A percentile compares a stretch with the other conserved stretches of the same genome.
These are phyloP conservation scores for Aspergillus viridinutans DNA, from an alignment of 2,329 filamentous ascomycete genomes.

Conservation along the genomic window DNA sequence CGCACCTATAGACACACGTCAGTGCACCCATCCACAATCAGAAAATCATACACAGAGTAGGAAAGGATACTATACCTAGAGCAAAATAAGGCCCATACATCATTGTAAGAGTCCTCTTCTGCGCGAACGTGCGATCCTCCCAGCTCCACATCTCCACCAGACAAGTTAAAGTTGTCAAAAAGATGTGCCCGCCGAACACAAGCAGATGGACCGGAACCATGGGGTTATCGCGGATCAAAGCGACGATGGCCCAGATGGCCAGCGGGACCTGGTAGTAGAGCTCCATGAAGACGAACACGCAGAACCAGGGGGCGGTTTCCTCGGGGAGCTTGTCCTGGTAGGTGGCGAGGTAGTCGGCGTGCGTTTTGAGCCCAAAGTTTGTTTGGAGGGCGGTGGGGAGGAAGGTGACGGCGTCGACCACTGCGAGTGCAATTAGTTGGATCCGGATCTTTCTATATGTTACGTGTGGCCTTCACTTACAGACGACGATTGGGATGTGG, in stretches of 20 bases:
- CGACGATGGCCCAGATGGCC: constrained; percentile 57
- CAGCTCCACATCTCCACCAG: constrained; percentile 59
- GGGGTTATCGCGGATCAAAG: constrained; percentile 51
- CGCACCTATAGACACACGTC: constrained; percentile 23
- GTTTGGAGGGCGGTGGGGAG: constrained; percentile 53
- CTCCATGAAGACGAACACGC: constrained; percentile 55
- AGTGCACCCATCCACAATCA: not conserved
- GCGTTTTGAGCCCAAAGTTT: constrained; percentile 46
- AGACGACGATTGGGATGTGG: constrained; percentile 59
- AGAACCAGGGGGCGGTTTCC: constrained; percentile 58
- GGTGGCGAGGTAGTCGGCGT: constrained; percentile 55
- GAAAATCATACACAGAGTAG: not conserved
- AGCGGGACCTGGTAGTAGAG: constrained; percentile 58
- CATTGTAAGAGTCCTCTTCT: constrained; percentile 49
- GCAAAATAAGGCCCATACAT: constrained; percentile 57
- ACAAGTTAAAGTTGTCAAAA: constrained; percentile 60
- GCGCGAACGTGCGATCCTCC: constrained; percentile 40
- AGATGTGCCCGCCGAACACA: constrained; percentile 56
- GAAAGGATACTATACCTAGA: constrained; percentile 43
- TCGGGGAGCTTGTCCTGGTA: constrained; percentile 59
- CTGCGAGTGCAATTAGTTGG: constrained; percentile 19
- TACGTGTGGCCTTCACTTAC: constrained; percentile 35
- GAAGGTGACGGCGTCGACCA: constrained; percentile 57
- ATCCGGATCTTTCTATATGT: not conserved
- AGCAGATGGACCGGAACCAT: constrained; percentile 58